Conservation (phyloP, 2,329 filamentous ascomycete species). For the Stachybotrys echinatus region DNA sequence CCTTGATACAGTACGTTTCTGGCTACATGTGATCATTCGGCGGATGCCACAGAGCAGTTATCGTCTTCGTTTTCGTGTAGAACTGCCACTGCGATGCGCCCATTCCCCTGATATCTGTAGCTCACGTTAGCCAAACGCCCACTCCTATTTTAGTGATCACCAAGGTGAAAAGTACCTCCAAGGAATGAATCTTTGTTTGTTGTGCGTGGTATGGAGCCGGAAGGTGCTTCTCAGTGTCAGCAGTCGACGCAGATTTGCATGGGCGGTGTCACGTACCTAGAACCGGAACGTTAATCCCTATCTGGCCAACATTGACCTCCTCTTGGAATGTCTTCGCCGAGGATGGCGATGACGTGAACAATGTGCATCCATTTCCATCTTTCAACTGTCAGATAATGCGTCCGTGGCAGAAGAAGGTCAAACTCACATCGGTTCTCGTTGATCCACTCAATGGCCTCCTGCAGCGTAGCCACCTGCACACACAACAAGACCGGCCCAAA, state of each 20-base stretch:
- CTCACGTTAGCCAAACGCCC: neutral
- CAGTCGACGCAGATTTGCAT: too few relatives aligned
- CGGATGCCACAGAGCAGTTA: constrained; percentile 7
- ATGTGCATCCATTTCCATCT: constrained; percentile 16
- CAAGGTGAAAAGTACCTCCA: constrained; percentile 13
- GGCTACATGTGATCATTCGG: neutral
- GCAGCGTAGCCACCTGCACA: constrained; percentile 13
- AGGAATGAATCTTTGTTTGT: constrained; percentile 20
- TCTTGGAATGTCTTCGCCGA: constrained; percentile 13
- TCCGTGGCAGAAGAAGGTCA: neutral
- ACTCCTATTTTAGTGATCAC: constrained; percentile 2
- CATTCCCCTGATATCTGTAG: constrained; percentile 1
- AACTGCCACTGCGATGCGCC: constrained; percentile 13
- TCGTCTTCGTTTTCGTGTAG: constrained; percentile 15
- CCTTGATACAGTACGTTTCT: neutral
- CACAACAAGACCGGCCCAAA: constrained; percentile 20
- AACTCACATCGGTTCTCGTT: constrained; percentile 20
- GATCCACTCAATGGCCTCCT: constrained; percentile 17
- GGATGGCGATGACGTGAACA: constrained; percentile 12
- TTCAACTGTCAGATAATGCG: neutral
- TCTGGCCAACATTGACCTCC: constrained; percentile 15
- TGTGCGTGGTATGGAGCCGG: constrained; percentile 11
- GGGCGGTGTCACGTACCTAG: constrained; percentile 3
- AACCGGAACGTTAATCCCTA: constrained; percentile 18
- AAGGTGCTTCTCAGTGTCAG: constrained; percentile 5